Evolutionary conservation across 441 rosid genomes (phyloP), one percentile per base, ranked within the genome.

Genomic region (Brassica hybrid): DNA sequence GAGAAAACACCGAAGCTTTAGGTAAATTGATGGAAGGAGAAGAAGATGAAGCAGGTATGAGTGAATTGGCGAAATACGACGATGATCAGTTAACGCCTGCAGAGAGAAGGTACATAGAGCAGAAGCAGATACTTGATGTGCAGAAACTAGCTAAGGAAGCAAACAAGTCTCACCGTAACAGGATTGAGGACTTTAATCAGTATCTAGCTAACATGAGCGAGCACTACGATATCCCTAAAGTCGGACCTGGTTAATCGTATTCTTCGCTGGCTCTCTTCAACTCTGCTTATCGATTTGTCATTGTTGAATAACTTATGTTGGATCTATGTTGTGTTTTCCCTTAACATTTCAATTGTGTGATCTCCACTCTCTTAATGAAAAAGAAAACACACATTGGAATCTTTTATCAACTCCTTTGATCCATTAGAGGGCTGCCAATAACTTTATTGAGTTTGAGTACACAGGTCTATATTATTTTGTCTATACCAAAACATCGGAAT

Each of bases 141-240:
- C 82, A 90, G 65, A 86, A 83, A 34, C 80, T 88, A 79, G 86
- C 86, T 2, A 88, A 88, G 80, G 86, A 82, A 58, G 91, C 89
- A 1, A 80, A 84, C 73, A 88, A 86, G 71, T 88, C 91, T 43
- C 92, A 90, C 71, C 90, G 89, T 3, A 88, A 90, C 76, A 82
- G 87, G 76, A 88, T 90, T 76, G 90, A 85, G 58, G 90, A 56
- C 3, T 56, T 56, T 6, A 56, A 56, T 17, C 60, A 56, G 60
- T 56, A 56, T 8, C 60, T 56, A 5, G 92, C 90, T 12, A 90
- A 85, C 82, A 86, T 90, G 89, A 90, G 88, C 21, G 92, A 90
- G 82, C 91, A 88, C 77, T 85, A 88, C 16, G 89, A 86, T 80
- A 87, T 90, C 77, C 94, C 89, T 4, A 88, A 86, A 81, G 92